phyloP scores from a whole-genome alignment of 768 basidiomycete genomes.

The Boletus vermiculosoides region DNA sequence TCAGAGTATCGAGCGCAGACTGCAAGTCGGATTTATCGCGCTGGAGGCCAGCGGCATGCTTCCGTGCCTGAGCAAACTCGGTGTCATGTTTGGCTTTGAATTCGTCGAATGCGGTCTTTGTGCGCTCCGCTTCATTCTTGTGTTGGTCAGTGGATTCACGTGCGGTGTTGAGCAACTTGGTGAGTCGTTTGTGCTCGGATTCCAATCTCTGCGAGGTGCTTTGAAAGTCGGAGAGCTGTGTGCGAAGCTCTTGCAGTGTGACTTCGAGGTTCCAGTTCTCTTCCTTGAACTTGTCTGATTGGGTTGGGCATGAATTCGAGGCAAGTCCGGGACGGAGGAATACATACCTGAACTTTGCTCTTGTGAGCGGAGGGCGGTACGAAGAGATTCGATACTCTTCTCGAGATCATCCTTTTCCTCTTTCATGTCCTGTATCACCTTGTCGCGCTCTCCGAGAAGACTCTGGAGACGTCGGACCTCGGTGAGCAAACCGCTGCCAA shows the following conservation, averaged over 20 bases:
- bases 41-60: conserved; percentile 80
- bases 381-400: conserved; percentile 70
- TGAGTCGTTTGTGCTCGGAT: conserved; percentile 78
- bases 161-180: conserved; percentile 66
- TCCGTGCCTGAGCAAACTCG: conserved; percentile 87
- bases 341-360: conserved; percentile 75
- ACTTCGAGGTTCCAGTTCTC: conserved; percentile 99
- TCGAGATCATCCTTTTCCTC: conserved; percentile 92
- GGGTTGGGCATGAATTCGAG: conserved; percentile 1
- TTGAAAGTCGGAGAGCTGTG: conserved; percentile 65
- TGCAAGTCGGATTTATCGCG: conserved; percentile 94
- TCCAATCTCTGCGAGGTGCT: conserved; percentile 68
- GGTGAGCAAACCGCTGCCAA: conserved; percentile 86
- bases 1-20: conserved; percentile 71
- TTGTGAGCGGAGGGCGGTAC: conserved; percentile 71
- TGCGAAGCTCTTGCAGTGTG: conserved; percentile 79
- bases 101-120: conserved; percentile 61
- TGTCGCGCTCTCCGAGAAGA: conserved; percentile 88
- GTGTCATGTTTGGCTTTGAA: conserved; percentile 92
- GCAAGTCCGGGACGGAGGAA: neutral
- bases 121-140: conserved; percentile 82
- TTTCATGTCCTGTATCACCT: conserved; percentile 86
- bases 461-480: conserved; percentile 92
- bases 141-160: conserved; percentile 79
- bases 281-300: conserved; percentile 89